Percentiles rank a stretch among this genome's conserved stretches.
These are phyloP conservation scores for Saccharomycopsis sp. DNA, from an alignment of 805 yeast genomes.

Conservation along the genomic window DNA sequence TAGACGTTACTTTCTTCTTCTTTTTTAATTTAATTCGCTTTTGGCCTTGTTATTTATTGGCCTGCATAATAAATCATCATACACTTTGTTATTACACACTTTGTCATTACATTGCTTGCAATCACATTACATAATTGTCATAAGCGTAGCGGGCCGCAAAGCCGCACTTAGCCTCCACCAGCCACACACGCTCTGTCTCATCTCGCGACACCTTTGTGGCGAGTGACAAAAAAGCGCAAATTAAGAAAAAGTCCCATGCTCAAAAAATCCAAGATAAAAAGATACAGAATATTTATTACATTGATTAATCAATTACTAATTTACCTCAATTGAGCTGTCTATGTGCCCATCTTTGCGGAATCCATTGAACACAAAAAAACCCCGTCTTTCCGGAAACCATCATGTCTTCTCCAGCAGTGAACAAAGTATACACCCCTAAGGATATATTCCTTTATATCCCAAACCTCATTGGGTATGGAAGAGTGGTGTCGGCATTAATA, in stretches of 20 bases:
- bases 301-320: too few species aligned
- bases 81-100: too few species aligned
- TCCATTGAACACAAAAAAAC: too few species aligned
- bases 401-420: conserved; percentile 21
- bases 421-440: conserved; percentile 30
- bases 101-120: too few species aligned
- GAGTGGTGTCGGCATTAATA: conserved; percentile 74
- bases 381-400: too few species aligned
- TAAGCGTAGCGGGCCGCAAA: too few species aligned
- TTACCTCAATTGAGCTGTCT: too few species aligned
- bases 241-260: neutral
- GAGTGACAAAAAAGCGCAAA: neutral
- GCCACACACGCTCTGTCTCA: neutral
- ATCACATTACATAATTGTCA: too few species aligned
- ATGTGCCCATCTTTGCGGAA: neutral
- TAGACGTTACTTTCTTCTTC: neutral
- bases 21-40: too few species aligned
- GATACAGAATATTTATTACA: too few species aligned
- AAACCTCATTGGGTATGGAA: conserved; percentile 80
- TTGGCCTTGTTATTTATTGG: neutral
- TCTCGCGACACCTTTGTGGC: neutral
- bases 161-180: too few species aligned
- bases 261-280: neutral
- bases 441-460: conserved; percentile 79
- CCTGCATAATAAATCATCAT: too few species aligned